Conservation (phyloP, 805 yeast genomes). For the Pichia exigua region DNA sequence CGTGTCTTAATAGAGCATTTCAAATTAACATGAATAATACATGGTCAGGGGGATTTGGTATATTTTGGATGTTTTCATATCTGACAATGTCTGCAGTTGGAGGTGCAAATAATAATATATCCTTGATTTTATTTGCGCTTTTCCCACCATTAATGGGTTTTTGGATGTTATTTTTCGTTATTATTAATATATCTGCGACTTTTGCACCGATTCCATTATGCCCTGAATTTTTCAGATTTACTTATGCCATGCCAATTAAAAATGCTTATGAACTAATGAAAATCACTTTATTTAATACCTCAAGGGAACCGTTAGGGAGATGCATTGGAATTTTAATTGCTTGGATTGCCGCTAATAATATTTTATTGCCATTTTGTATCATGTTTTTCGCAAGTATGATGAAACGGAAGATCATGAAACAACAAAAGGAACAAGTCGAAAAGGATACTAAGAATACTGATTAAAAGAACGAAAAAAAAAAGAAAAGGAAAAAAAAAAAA, state of each 20-base stretch:
- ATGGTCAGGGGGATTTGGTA: slow-evolving; percentile 61
- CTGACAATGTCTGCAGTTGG: slow-evolving; percentile 73
- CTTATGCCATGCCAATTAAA: slow-evolving; percentile 64
- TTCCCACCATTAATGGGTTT: slow-evolving; percentile 63
- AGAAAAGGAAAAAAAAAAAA: background rate
- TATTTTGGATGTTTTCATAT: slow-evolving; percentile 63
- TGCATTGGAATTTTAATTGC: slow-evolving; percentile 17
- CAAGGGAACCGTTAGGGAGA: slow-evolving; percentile 37
- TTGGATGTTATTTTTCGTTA: slow-evolving; percentile 67
- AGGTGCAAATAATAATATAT: slow-evolving; percentile 60
- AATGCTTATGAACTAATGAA: slow-evolving; percentile 56
- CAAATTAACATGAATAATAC: slow-evolving; percentile 51
- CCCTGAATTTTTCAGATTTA: slow-evolving; percentile 51
- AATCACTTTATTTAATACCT: slow-evolving; percentile 49
- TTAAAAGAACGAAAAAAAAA: background rate
- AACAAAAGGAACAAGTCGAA: slow-evolving; percentile 1
- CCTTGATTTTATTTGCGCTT: slow-evolving; percentile 40
- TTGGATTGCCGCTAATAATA: slow-evolving; percentile 16
- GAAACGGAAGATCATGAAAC: slow-evolving; percentile 11
- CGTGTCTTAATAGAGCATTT: slow-evolving; percentile 58
- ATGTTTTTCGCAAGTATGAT: slow-evolving; percentile 14
- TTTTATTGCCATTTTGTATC: slow-evolving; percentile 36
- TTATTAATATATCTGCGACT: slow-evolving; percentile 60
- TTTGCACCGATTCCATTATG: slow-evolving; percentile 56
- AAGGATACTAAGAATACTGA: background rate